Base-by-base conservation (phyloP, 1,284 basidiomycete genomes). In the Xanthoconium separans region DNA sequence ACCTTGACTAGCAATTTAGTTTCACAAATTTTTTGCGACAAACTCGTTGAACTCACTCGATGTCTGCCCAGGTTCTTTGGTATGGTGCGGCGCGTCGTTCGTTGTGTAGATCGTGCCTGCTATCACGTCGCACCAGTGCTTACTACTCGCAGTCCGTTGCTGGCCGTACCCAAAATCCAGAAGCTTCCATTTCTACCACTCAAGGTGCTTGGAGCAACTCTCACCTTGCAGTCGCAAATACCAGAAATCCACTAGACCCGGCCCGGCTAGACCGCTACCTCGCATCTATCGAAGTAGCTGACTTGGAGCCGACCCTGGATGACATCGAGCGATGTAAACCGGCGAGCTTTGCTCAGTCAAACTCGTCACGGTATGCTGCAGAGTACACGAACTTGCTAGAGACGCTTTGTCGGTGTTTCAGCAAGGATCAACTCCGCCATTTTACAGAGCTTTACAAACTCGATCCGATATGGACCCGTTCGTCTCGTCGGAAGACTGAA, bases 341-440 rank as follows among this genome's bases (percentile, higher is more conserved):
- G 8, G 46, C 50, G 12, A 58, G 58, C 15, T 75, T 74, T 47
- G 71, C 78, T 8, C 59, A 62, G 30, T 66, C 76, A 6, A 66
- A 71, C 9, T 76, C 77, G 5, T 65, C 70, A 3, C 60, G 73
- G 52, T 91, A 87, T 63, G 75, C 78, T 44, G 54, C 61, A n/a
- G 71, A 79, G 47, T 88, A 87, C 61, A 73, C 75, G 33, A 63
- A 70, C 16, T 69, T 85, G 18, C 56, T 81, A 43, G 75, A 79
- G 42, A 75, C 69, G 2, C 70, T 91, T 18, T 76, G 77, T 55
- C 77, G 77, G n/a, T 81, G 85, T 10, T 91, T 91, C 66, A 85
- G 77, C 59, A 76, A 73, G 55, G 70, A 74, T 34, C 88, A 90
- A 62, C 72, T 91, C 29, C 77, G 74, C n/a, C 63, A 71, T 43